Evolutionary conservation across 83 land plant species (phyloP).

Genomic region (Diphasiastrum complanatum): DNA sequence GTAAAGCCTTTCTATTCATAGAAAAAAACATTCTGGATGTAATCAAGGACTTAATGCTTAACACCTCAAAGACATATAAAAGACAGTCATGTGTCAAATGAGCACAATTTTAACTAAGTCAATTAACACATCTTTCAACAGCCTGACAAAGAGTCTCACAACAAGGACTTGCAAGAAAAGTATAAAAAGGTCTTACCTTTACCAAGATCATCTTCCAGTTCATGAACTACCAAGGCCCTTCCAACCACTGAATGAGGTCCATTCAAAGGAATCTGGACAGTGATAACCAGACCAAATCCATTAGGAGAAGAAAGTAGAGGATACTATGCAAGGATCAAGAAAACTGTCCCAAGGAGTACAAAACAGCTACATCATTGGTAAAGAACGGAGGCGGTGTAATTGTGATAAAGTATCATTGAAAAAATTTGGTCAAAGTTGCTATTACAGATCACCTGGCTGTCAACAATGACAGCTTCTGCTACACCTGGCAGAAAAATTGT

Average conservation of each 20-base stretch:
- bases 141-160: neutral
- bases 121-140: neutral
- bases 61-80: neutral
- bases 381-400: neutral
- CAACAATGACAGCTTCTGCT: conserved; percentile 71
- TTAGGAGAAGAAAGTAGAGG: neutral
- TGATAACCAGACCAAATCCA: neutral
- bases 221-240: conserved; percentile 86
- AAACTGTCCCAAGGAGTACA: neutral
- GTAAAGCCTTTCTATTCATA: neutral
- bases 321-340: neutral
- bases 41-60: neutral
- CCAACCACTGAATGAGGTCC: conserved; percentile 82
- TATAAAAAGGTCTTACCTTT: conserved; percentile 43
- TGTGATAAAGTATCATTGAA: neutral
- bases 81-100: neutral
- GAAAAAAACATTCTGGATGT: too few relatives aligned
- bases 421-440: neutral
- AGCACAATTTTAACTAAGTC: neutral
- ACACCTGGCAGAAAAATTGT: conserved; percentile 56
- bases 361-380: neutral
- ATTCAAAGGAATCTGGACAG: conserved; percentile 60
- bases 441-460: conserved; percentile 47
- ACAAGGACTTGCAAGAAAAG: neutral
- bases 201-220: conserved; percentile 84